Base-by-base conservation (phyloP, 257 asterid genomes). In the Solanum paucissectum region DNA sequence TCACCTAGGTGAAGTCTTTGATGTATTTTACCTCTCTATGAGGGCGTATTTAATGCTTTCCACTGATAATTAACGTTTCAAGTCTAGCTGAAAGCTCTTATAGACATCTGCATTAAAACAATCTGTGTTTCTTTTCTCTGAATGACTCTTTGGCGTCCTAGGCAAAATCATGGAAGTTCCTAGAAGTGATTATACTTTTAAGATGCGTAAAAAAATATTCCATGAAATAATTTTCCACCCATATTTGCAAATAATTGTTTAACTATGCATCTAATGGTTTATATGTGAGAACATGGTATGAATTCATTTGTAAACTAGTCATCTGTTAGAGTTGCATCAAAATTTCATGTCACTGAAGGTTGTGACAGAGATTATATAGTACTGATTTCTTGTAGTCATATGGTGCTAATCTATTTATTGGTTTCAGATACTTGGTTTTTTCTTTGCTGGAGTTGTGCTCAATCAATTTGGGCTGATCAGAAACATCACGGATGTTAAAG, bases 371-470 rank as follows among this genome's bases (percentile, higher is more conserved):
- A 46, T 29, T 46, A 6, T 44, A 23, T 46, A 29, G 42, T 46
- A 81, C 20, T 27, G 42, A 46, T 81, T 16, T 81, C 27, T 46
- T 46, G 66, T 81, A 46, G 68, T 81, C 68, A 46, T 40, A 49
- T 38, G 87, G 37, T 91, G 91, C 93, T 89, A 89, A 91, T 83
- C 52, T 27, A 7, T 90, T 60, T 87, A 37, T 88, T 87, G 89
- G 88, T 89, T 93, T 90, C 98, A 97, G 99, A 97, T 97, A 90
- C 98, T 97, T 84, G 99, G 99, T 89, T 97, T 97, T 94, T 97
- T 97, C 95, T 97, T 93, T 86, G 99, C 99, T 44, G 99, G 99
- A 86, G 94, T 97, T 87, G 99, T 97, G 90, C 99, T 97, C 89
- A 97, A 96, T 91, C 99, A 95, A 83, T 88, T 97, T 87, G 99